phyloP scores from a whole-genome alignment of 2,329 filamentous ascomycete genomes.

The Diaporthe aspalathi region DNA sequence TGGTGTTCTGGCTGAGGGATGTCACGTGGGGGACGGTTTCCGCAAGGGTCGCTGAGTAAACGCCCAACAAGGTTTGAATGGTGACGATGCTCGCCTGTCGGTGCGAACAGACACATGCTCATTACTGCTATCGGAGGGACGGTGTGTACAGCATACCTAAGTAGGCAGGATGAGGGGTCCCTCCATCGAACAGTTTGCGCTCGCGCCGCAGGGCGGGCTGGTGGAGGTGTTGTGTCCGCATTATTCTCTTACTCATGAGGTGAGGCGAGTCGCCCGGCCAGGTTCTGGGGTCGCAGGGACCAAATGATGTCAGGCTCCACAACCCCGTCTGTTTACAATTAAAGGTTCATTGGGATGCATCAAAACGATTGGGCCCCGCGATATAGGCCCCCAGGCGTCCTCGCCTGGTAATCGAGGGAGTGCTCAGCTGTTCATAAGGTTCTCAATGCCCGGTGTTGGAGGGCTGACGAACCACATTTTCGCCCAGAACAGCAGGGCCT shows the following conservation, averaged over 20 bases:
- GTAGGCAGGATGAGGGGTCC: neutral
- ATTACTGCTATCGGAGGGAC: neutral
- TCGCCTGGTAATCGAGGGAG: neutral
- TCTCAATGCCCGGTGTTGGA: neutral
- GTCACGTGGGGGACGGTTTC: slow-evolving; percentile 32
- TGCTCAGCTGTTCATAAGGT: neutral
- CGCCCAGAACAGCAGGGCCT: neutral
- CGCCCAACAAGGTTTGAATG: neutral
- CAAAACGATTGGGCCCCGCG: slow-evolving; percentile 2
- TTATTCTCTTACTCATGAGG: slow-evolving; percentile 21
- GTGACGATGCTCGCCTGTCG: neutral
- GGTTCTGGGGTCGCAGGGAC: slow-evolving; percentile 13
- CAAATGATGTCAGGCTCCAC: slow-evolving; percentile 33
- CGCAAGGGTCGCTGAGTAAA: neutral
- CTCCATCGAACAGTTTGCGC: neutral
- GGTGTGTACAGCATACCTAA: slow-evolving; percentile 8
- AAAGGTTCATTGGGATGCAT: slow-evolving; percentile 23
- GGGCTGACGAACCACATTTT: neutral
- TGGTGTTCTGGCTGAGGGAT: slow-evolving; percentile 32
- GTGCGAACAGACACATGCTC: neutral
- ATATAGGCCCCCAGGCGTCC: neutral
- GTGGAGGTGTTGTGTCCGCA: slow-evolving; percentile 5
- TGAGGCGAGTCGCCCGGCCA: slow-evolving; percentile 12
- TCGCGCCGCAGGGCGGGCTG: slow-evolving; percentile 6
- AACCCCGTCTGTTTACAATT: slow-evolving; percentile 26